Evolutionary conservation across 805 yeast species (phyloP).

Genomic region (Starmerella stellata): DNA sequence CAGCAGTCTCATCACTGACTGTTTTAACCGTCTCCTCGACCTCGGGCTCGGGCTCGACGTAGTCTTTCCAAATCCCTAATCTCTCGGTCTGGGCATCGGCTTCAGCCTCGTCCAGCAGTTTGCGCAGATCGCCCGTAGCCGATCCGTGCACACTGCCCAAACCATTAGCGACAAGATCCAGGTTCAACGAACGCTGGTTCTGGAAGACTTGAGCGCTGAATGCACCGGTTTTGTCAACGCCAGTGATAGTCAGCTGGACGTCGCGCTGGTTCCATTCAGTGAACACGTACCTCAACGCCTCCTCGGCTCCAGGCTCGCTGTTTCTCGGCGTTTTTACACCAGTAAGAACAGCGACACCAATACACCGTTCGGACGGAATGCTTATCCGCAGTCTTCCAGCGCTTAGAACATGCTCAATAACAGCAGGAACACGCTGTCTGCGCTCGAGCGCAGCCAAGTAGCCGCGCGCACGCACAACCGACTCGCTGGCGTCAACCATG

Average conservation of each 20-base stretch:
- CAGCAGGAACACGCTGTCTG: slow-evolving; percentile 44
- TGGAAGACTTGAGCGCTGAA: slow-evolving; percentile 55
- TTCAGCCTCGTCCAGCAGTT: slow-evolving; percentile 43
- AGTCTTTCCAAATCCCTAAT: slow-evolving; percentile 52
- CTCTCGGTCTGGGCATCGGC: slow-evolving; percentile 36
- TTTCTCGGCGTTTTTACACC: slow-evolving; percentile 39
- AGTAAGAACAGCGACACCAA: slow-evolving; percentile 53
- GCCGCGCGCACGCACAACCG: slow-evolving; percentile 50
- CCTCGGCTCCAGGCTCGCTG: slow-evolving; percentile 25
- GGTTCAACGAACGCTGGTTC: slow-evolving; percentile 28
- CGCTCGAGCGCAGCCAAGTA: slow-evolving; percentile 52
- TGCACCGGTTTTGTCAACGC: slow-evolving; percentile 60
- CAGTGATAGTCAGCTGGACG: slow-evolving; percentile 49
- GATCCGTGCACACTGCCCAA: slow-evolving; percentile 45
- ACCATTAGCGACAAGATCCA: slow-evolving; percentile 41
- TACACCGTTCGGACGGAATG: slow-evolving; percentile 54
- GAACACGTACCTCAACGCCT: slow-evolving; percentile 36
- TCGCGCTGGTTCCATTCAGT: slow-evolving; percentile 50
- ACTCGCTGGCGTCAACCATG: slow-evolving; percentile 65
- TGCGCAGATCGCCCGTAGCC: slow-evolving; percentile 37
- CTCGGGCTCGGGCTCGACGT: slow-evolving; percentile 20
- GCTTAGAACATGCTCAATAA: slow-evolving; percentile 55
- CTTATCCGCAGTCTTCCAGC: slow-evolving; percentile 47
- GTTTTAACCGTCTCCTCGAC: slow-evolving; percentile 10
- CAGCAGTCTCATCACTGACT: slow-evolving; percentile 11